Evolutionary conservation across 495 filamentous ascomycete species (phyloP).

Genomic region (Penicillium canescens): DNA sequence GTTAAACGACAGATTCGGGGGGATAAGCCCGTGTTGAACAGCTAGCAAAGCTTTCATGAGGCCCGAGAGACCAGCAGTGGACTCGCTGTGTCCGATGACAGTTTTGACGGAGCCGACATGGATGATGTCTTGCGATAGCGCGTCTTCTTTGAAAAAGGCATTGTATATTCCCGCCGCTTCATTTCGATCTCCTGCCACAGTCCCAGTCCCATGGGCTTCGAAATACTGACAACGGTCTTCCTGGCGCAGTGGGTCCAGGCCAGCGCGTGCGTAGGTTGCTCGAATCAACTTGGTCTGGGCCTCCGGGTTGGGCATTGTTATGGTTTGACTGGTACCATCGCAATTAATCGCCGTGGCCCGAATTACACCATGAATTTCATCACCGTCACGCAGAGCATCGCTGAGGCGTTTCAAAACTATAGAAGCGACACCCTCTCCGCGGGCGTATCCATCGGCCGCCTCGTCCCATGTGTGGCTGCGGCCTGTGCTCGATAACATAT

Average conservation of each 20-base stretch:
- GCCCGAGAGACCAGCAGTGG: constrained; percentile 53
- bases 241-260: constrained; percentile 23
- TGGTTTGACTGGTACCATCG: constrained; percentile 29
- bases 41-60: constrained; percentile 21
- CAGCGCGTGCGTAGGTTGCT: constrained; percentile 23
- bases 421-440: constrained; percentile 38
- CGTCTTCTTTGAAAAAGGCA: constrained; percentile 17
- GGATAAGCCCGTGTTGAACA: constrained; percentile 47
- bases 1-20: constrained; percentile 54
- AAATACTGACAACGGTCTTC: constrained; percentile 31
- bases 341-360: constrained; percentile 27
- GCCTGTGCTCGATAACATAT: constrained; percentile 25
- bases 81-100: constrained; percentile 51
- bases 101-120: constrained; percentile 52
- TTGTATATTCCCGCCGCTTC: constrained; percentile 22
- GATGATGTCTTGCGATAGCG: too few relatives aligned
- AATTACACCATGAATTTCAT: constrained; percentile 33
- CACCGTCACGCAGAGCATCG: constrained; percentile 25
- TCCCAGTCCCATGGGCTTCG: constrained; percentile 25
- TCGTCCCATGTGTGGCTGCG: constrained; percentile 36
- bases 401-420: constrained; percentile 33
- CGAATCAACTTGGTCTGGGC: constrained; percentile 28
- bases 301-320: constrained; percentile 27
- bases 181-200: constrained; percentile 25
- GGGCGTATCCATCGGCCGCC: constrained; percentile 39